Conservation (phyloP, 805 yeast species). For the Wickerhamiella slavikovae region DNA sequence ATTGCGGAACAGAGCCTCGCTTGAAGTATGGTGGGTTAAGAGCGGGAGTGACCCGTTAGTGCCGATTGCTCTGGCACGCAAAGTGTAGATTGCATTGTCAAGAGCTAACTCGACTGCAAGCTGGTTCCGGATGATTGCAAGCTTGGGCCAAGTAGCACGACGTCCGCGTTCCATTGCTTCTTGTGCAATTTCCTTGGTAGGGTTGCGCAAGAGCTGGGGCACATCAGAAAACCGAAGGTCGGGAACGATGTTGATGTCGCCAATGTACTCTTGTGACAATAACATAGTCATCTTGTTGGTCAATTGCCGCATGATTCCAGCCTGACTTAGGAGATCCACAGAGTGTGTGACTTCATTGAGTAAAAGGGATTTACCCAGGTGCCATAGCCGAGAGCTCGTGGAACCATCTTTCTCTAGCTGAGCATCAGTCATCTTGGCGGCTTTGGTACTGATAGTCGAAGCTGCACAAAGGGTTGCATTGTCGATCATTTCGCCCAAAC, state of each 20-base stretch:
- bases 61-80: conserved; percentile 24
- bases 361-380: conserved; percentile 29
- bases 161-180: conserved; percentile 67
- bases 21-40: no score
- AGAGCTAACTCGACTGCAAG: conserved; percentile 77
- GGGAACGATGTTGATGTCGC: conserved; percentile 85
- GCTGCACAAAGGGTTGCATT: neutral
- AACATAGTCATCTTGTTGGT: conserved; percentile 58
- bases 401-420: neutral
- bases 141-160: conserved; percentile 82
- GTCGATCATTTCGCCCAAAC: conserved; percentile 7
- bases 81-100: conserved; percentile 52
- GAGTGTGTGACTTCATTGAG: conserved; percentile 61
- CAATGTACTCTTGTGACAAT: conserved; percentile 71
- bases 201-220: conserved; percentile 50
- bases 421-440: neutral
- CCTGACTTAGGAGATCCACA: conserved; percentile 48
- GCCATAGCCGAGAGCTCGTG: conserved; percentile 2
- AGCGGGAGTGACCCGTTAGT: no score
- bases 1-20: no score
- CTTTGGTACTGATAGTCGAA: neutral
- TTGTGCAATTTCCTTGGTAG: conserved; percentile 53
- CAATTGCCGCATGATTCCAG: conserved; percentile 55
- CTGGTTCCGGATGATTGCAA: conserved; percentile 69
- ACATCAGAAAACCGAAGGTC: conserved; percentile 39